phyloP scores from a whole-genome alignment of 1,284 basidiomycete species.

The Vanrija sp. region DNA sequence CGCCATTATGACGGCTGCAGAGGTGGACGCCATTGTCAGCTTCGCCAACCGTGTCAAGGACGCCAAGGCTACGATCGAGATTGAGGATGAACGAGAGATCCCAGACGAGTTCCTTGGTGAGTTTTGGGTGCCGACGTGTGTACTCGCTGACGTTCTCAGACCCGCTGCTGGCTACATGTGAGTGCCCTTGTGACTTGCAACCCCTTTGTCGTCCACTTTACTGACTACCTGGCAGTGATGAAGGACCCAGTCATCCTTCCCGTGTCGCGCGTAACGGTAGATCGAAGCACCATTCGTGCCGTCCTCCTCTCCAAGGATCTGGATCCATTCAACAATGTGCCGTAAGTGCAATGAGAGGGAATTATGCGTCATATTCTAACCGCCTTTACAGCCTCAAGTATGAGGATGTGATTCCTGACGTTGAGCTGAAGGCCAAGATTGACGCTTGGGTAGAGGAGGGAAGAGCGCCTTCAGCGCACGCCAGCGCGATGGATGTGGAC shows the following conservation, averaged over 20 bases:
- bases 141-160: constrained; percentile 18
- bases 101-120: constrained; percentile 92
- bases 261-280: constrained; percentile 73
- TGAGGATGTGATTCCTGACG: constrained; percentile 73
- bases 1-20: constrained; percentile 71
- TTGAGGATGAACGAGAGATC: constrained; percentile 85
- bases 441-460: constrained; percentile 60
- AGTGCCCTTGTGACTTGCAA: constrained; percentile 1
- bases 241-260: constrained; percentile 91
- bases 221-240: constrained; percentile 67
- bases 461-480: constrained; percentile 9
- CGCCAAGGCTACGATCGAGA: constrained; percentile 68
- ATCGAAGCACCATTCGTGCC: constrained; percentile 91
- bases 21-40: constrained; percentile 67
- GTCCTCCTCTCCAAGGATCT: constrained; percentile 86
- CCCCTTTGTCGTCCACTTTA: not conserved
- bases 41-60: constrained; percentile 85
- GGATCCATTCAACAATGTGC: constrained; percentile 84
- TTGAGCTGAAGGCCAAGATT: constrained; percentile 61
- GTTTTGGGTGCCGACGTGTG: constrained; percentile 28
- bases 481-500: constrained; percentile 42
- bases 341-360: constrained; percentile 41
- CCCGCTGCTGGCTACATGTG: constrained; percentile 32
- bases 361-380: not conserved
- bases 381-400: constrained; percentile 56